Percentiles rank a stretch among this genome's conserved stretches.
Conservation (phyloP, 345 rosid genomes). For the Pistacia vera region DNA sequence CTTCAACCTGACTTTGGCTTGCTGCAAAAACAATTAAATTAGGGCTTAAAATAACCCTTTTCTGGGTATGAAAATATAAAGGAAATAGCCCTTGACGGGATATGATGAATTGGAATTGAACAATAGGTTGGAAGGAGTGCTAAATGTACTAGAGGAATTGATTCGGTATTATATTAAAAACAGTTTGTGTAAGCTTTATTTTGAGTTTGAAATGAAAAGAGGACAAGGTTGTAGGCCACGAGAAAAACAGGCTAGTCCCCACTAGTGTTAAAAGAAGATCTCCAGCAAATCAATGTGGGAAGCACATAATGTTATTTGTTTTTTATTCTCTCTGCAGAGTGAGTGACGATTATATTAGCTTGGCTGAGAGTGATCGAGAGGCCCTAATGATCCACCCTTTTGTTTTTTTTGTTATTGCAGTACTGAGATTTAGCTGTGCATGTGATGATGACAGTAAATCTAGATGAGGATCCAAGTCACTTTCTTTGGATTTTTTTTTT, state of each 20-base stretch:
- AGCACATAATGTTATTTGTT: neutral
- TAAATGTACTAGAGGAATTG: neutral
- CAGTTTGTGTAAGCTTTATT: constrained; percentile 1
- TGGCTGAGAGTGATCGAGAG: constrained; percentile 8
- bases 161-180: neutral
- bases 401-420: neutral
- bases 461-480: neutral
- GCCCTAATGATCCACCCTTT: neutral
- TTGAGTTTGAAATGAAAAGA: constrained; percentile 20
- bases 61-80: neutral
- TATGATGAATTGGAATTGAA: neutral
- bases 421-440: neutral
- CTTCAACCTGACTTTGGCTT: constrained; percentile 18
- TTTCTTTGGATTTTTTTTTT: neutral
- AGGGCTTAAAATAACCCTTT: constrained; percentile 9
- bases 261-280: constrained; percentile 10
- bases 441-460: neutral
- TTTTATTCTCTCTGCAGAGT: neutral
- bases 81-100: neutral
- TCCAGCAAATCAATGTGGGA: constrained; percentile 17
- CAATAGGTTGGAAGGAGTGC: neutral
- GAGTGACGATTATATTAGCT: neutral
- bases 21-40: constrained; percentile 8
- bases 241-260: constrained; percentile 20
- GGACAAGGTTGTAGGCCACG: constrained; percentile 29